Conservation (phyloP, 805 yeast species). For the Huiozyma naganishii region DNA sequence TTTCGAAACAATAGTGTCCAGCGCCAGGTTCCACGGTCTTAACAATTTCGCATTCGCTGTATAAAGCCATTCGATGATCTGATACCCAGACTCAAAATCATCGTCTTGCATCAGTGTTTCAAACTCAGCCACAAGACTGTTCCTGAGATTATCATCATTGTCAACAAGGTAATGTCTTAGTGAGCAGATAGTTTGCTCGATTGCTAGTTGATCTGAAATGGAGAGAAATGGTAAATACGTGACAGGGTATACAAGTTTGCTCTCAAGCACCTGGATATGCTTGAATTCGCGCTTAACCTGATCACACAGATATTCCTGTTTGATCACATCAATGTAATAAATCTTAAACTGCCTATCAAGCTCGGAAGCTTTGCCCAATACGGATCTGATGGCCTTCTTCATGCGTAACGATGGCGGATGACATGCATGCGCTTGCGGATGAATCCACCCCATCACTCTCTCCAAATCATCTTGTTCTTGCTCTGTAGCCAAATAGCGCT, state of each 20-base stretch:
- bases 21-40: constrained; percentile 12
- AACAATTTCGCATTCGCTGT: constrained; percentile 8
- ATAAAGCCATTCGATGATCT: constrained; percentile 18
- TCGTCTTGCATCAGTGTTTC: constrained; percentile 14
- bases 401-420: constrained; percentile 21
- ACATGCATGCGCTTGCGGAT: constrained; percentile 19
- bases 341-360: constrained; percentile 4
- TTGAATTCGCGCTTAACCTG: not conserved
- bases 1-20: constrained; percentile 14
- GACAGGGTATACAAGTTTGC: constrained; percentile 15
- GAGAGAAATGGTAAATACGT: constrained; percentile 7
- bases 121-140: constrained; percentile 7
- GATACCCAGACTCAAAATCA: constrained; percentile 17
- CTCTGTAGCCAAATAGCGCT: not conserved
- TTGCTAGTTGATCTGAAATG: constrained; percentile 8
- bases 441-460: constrained; percentile 17
- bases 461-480: constrained; percentile 16
- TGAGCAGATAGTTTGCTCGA: constrained; percentile 12
- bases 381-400: constrained; percentile 9
- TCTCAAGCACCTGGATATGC: constrained; percentile 12
- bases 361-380: constrained; percentile 2
- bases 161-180: constrained; percentile 21
- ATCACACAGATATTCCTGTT: constrained; percentile 14
- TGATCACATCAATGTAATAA: constrained; percentile 15
- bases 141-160: constrained; percentile 8